Conservation (phyloP, 306 rosid species). For the Canavalia gladiata region DNA sequence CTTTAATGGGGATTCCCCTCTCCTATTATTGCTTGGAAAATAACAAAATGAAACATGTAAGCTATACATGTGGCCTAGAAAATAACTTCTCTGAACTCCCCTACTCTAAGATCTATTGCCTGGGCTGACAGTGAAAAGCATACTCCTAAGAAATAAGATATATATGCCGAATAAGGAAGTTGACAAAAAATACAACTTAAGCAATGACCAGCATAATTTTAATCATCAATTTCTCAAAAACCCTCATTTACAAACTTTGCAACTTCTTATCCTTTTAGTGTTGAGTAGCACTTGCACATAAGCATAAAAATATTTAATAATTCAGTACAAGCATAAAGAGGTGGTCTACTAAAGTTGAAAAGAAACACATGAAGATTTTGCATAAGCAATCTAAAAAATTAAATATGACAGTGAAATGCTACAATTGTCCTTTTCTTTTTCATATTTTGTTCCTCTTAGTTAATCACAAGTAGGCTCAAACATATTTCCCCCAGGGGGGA, state of each 20-base stretch:
- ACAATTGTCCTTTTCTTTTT: slow-evolving; percentile 23
- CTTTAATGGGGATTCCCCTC: too few species aligned
- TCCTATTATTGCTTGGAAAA: too few species aligned
- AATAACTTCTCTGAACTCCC: slow-evolving; percentile 83
- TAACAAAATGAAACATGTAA: slow-evolving; percentile 71
- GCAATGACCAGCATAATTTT: slow-evolving; percentile 31
- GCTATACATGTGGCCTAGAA: slow-evolving; percentile 97
- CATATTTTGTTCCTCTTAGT: slow-evolving; percentile 31
- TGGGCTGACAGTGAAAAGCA: slow-evolving; percentile 92
- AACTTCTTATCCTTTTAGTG: slow-evolving; percentile 18
- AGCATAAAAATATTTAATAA: slow-evolving; percentile 37
- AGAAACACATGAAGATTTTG: slow-evolving; percentile 17
- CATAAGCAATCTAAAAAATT: slow-evolving; percentile 42
- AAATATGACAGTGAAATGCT: slow-evolving; percentile 34
- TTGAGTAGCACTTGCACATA: not conserved
- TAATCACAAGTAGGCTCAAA: slow-evolving; percentile 17
- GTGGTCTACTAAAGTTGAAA: slow-evolving; percentile 28
- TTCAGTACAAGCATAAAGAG: slow-evolving; percentile 24
- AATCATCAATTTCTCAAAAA: slow-evolving; percentile 32
- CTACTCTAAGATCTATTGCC: slow-evolving; percentile 93
- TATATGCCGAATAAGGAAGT: slow-evolving; percentile 27
- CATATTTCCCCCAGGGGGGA: not conserved
- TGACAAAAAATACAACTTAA: slow-evolving; percentile 39
- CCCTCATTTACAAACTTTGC: slow-evolving; percentile 33
- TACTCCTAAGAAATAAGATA: slow-evolving; percentile 67